Conservation (phyloP, 345 rosid species). For the Noccaea caerulescens region DNA sequence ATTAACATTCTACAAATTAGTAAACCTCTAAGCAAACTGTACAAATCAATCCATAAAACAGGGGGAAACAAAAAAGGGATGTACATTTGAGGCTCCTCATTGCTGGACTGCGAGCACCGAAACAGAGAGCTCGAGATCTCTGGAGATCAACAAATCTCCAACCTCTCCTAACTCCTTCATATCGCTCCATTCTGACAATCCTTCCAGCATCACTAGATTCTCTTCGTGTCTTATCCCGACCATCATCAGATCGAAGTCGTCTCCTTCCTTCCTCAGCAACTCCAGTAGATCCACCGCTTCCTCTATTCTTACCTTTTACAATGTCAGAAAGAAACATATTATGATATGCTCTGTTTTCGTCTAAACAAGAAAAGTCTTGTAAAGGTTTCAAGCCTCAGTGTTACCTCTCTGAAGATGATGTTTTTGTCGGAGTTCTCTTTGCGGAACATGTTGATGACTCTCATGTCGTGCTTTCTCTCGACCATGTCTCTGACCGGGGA, state of each 20-base stretch:
- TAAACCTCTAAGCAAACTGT: conserved; percentile 5
- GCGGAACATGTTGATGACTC: conserved; percentile 43
- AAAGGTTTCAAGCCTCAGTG: not conserved
- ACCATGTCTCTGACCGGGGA: conserved; percentile 33
- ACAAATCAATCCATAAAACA: conserved; percentile 13
- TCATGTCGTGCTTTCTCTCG: conserved; percentile 42
- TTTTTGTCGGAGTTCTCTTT: conserved; percentile 1
- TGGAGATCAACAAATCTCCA: conserved; percentile 49
- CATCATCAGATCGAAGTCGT: conserved; percentile 48
- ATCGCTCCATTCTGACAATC: conserved; percentile 50
- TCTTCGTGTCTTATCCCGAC: conserved; percentile 54
- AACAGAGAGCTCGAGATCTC: conserved; percentile 45
- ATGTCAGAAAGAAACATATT: conserved; percentile 20
- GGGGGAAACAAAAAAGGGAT: not conserved
- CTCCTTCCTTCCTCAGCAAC: conserved; percentile 32
- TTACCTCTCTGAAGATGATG: conserved; percentile 38
- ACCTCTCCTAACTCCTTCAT: conserved; percentile 49
- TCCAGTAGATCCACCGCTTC: conserved; percentile 33
- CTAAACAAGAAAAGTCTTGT: not conserved
- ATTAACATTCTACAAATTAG: conserved; percentile 22
- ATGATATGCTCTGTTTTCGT: not conserved
- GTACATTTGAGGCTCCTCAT: conserved; percentile 28
- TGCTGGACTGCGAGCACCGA: conserved; percentile 50
- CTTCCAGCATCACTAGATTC: conserved; percentile 33
- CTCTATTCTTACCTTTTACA: conserved; percentile 35